These are phyloP conservation scores for Lachnellula hyalina DNA, from an alignment of 2,329 filamentous ascomycete species.

Conservation along the genomic window DNA sequence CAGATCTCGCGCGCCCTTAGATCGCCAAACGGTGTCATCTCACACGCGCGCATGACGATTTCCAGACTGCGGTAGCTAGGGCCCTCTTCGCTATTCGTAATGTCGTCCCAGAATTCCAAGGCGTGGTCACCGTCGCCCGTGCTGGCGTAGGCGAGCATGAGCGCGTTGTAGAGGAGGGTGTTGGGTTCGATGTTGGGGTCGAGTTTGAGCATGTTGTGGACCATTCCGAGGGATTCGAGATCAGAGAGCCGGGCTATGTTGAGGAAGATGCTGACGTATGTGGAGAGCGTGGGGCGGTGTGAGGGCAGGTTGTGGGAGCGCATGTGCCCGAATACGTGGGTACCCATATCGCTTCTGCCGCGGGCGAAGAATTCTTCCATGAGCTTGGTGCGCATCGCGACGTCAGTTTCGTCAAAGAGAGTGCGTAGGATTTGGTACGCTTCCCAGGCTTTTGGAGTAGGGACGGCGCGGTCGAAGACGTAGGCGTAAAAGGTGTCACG, in stretches of 20 bases:
- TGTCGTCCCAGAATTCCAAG: conserved; percentile 77
- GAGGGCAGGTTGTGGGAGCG: conserved; percentile 62
- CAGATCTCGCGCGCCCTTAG: conserved; percentile 62
- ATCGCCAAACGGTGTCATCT: conserved; percentile 54
- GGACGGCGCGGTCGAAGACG: conserved; percentile 57
- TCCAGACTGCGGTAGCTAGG: conserved; percentile 77
- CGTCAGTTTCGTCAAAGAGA: conserved; percentile 61
- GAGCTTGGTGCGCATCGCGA: conserved; percentile 59
- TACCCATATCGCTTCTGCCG: conserved; percentile 75
- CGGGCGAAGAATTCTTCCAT: conserved; percentile 81
- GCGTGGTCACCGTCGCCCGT: conserved; percentile 62
- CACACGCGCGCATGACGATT: conserved; percentile 75
- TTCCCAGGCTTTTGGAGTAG: conserved; percentile 59
- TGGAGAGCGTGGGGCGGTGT: conserved; percentile 63
- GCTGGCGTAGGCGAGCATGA: conserved; percentile 80
- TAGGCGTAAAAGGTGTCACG: conserved; percentile 62
- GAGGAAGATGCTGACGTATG: conserved; percentile 73
- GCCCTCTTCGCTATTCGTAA: conserved; percentile 78
- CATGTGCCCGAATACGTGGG: conserved; percentile 88
- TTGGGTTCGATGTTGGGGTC: conserved; percentile 73
- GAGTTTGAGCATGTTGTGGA: conserved; percentile 93
- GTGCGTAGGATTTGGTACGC: conserved; percentile 61
- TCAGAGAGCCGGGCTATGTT: conserved; percentile 62
- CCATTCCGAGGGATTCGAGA: conserved; percentile 61
- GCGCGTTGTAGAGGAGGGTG: conserved; percentile 72